A percentile compares a stretch with the other conserved stretches of the same genome.
Evolutionary conservation across 2,329 filamentous ascomycete species (phyloP).

Genomic region (Passalora sequoiae): DNA sequence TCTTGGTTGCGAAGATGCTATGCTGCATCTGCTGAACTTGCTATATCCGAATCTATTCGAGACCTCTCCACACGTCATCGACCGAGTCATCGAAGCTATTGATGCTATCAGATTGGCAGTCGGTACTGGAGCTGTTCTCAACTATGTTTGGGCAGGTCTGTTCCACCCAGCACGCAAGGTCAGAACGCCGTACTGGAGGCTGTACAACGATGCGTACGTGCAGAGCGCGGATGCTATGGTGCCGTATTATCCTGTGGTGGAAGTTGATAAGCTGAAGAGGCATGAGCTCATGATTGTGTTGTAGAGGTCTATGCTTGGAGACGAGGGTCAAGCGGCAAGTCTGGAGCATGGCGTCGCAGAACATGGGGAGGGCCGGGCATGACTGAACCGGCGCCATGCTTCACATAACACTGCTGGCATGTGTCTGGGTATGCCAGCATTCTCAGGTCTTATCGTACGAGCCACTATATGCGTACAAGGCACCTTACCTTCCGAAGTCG

Average conservation of each 20-base stretch:
- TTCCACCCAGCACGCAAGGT: slow-evolving; percentile 98
- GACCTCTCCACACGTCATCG: slow-evolving; percentile 96
- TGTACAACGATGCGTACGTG: slow-evolving; percentile 97
- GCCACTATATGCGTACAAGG: too few species aligned
- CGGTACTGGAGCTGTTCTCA: slow-evolving; percentile 86
- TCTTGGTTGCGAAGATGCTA: slow-evolving; percentile 93
- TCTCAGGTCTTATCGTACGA: too few species aligned
- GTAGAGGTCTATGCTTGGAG: too few species aligned
- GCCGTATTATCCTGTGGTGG: slow-evolving; percentile 86
- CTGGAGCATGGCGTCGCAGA: too few species aligned
- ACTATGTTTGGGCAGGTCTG: slow-evolving; percentile 95
- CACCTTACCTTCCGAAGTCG: too few species aligned
- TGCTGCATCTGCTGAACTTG: slow-evolving; percentile 94
- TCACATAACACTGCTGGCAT: too few species aligned
- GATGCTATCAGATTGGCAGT: slow-evolving; percentile 92
- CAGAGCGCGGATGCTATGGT: slow-evolving; percentile 91
- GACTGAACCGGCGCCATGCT: too few species aligned
- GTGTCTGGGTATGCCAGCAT: too few species aligned
- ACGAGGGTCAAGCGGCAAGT: too few species aligned
- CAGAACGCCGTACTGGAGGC: slow-evolving; percentile 85
- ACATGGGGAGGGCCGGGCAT: too few species aligned
- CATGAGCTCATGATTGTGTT: slow-evolving; percentile 38
- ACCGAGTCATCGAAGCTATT: slow-evolving; percentile 94
- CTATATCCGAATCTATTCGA: slow-evolving; percentile 97
- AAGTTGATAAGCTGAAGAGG: slow-evolving; percentile 72